Conservation (phyloP, 768 basidiomycete species). For the Tylopilus subfusipes region DNA sequence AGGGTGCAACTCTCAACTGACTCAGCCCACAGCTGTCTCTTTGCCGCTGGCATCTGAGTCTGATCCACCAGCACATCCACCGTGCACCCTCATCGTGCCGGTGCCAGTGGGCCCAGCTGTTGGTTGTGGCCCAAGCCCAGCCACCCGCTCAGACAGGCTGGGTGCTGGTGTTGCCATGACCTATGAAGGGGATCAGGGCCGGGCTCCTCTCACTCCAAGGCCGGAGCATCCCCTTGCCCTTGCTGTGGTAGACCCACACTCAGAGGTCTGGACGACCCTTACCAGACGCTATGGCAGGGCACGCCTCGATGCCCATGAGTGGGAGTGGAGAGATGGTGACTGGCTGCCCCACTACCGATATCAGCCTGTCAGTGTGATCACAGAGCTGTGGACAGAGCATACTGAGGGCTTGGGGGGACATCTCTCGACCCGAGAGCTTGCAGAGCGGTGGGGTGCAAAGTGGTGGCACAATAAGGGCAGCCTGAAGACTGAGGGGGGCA, state of each 20-base stretch:
- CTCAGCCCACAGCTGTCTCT: too few species aligned
- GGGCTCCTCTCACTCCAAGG: too few species aligned
- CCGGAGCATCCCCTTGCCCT: too few species aligned
- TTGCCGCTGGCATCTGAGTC: too few species aligned
- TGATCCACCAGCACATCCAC: too few species aligned
- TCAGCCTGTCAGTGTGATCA: slow-evolving; percentile 9
- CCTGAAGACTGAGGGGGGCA: not conserved
- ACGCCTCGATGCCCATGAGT: slow-evolving; percentile 16
- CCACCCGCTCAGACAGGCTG: too few species aligned
- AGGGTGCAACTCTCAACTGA: too few species aligned
- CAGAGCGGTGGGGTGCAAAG: not conserved
- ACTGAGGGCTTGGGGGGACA: slow-evolving; percentile 24
- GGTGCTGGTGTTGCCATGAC: too few species aligned
- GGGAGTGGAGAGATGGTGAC: slow-evolving; percentile 23
- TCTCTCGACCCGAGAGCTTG: slow-evolving; percentile 14
- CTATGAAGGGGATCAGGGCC: too few species aligned
- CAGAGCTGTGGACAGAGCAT: slow-evolving; percentile 31
- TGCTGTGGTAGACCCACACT: not conserved
- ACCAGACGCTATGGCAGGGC: not conserved
- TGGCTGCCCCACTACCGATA: slow-evolving; percentile 27
- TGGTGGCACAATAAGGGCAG: not conserved
- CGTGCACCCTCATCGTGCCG: too few species aligned
- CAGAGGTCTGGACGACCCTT: slow-evolving; percentile 1
- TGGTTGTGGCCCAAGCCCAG: too few species aligned
- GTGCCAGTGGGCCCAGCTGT: too few species aligned